Base-by-base conservation (phyloP, 345 rosid species). In the Populus nigra region DNA sequence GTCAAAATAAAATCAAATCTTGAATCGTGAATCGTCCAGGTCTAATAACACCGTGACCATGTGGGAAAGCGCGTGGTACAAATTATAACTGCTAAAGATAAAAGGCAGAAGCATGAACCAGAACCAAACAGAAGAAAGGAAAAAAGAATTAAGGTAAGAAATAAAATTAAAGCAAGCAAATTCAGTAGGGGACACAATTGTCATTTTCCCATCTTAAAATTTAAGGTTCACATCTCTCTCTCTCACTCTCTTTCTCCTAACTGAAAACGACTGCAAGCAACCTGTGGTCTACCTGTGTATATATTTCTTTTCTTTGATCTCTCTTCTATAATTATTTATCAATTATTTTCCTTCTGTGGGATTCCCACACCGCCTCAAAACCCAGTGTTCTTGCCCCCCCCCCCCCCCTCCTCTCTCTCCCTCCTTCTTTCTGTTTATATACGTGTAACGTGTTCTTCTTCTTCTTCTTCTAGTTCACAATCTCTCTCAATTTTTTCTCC, bases 211-310 rank as follows among this genome's bases (percentile, higher is more conserved):
- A 29, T 29, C 8, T 55, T 36, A 31, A 67, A 25, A 82, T 89
- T 84, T 87, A 90, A 88, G 94, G 92, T 88, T 86, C 89, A 76
- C 77, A 59, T 61, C 83, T 68, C 39, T 61, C 43, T 38, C 80
- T 27, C 45, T 27, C 80, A 67, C 81, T 75, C 81, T 84, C 72
- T 49, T 71, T 29, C 82, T 68, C 81, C 82, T 73, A 81, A 83
- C 89, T 80, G 94, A 92, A 90, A 89, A 87, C 92, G 97, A 93
- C 95, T 85, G 97, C 91, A 82, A 91, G 91, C 93, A 92, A 88
- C 93, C 89, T 89, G 87, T 87, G 92, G 91, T 87, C 93, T 84
- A 49, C 89, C 89, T 85, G 84, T 80, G 84, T 71, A 50, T 25
- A 65, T 71, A 72, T 73, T 33, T 75, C 49, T 67, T 59, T 11